Base-by-base conservation (phyloP, 106 monocot genomes). In the Dioscorea zingiberensis region DNA sequence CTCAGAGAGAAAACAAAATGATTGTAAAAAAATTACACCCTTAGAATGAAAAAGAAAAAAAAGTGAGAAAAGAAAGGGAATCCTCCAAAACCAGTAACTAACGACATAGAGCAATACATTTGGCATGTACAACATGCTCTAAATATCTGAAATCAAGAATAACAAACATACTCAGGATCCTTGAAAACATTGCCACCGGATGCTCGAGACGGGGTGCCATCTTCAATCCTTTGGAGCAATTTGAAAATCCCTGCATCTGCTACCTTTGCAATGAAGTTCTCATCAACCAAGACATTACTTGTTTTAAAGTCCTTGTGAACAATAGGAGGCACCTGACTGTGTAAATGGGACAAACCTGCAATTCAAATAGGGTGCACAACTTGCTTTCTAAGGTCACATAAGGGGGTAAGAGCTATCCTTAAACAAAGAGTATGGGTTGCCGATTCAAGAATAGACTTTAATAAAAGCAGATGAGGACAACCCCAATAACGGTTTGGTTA, bases 261-360 rank as follows among this genome's bases (percentile, higher is more conserved):
- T 63, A 90, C 90, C 59, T 90, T 90, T 44, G 86, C 82, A 62
- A 86, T 86, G 64, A 86, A 90, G 60, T 86, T 90, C 60, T 90
- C 89, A 69, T 90, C 85, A 58, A 90, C 89, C 77, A 90, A 72
- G 22, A 90, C 89, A 62, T 85, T 90, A 54, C 30, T 67, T 71
- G 89, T 83, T 74, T 85, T 90, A 76, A 90, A 90, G 60, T 73
- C 63, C 14, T 69, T 73, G 71, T 90, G 89, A 18, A 85, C 47
- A 14, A 85, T 16, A 17, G 82, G 85, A 59, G 89, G 89, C 17
- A 51, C 29, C 27, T 78, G 69, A 45, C 73, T 69, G 66, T 85
- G 85, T 47, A 89, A 68, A 64, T 85, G 82, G 7, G 69, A 66
- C 60, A 89, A 68, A 32, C 85, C 89, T 89, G 79, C 53, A 76